Evolutionary conservation across 2,329 filamentous ascomycete genomes (phyloP), one percentile per base, ranked within the genome.

Genomic region (Exophiala sp.): DNA sequence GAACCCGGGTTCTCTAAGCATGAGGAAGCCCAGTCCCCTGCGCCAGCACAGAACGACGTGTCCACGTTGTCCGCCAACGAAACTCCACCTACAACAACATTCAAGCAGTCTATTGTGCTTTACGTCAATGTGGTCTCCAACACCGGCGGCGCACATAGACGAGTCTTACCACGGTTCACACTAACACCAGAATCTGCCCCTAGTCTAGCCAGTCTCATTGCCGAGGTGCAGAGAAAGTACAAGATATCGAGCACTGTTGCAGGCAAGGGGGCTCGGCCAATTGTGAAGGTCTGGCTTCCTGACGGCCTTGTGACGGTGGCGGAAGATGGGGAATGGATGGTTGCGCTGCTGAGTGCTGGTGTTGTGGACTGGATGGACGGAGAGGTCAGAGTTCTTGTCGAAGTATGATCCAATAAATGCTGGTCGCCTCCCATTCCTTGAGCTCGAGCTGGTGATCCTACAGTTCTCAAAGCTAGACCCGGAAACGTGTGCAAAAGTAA

Each of bases 341-440:
- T 72, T 50, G 68, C 70, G 3, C 61, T 73, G n/a, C 57, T 71
- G 24, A 66, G 68, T 3, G 67, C 67, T 9, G 65, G 66, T 14
- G 68, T 66, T 9, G 66, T 71, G 1, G 71, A 73, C 23, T 74
- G 71, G 71, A 72, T 74, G 69, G 71, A 73, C 51, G 65, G 65
- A 3, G 65, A 71, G 34, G 52, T 74, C 49, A 68, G 65, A 43
- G 65, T 74, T 47, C 55, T 74, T 23, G 59, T 73, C 22, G 70
- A 72, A 35, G 41, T 68, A n/a, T 60, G 50, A 55, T 32, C 11
- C 29, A 32, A n/a, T 32, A n/a, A n/a, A n/a, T n/a, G n/a, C n/a
- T n/a, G n/a, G n/a, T n/a, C n/a, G n/a, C n/a, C n/a, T n/a, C n/a
- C n/a, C n/a, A n/a, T n/a, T n/a, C n/a, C n/a, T n/a, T n/a, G n/a